Percentiles rank a stretch among this genome's conserved stretches.
Conservation (phyloP, 306 rosid genomes). For the Acacia crassicarpa region DNA sequence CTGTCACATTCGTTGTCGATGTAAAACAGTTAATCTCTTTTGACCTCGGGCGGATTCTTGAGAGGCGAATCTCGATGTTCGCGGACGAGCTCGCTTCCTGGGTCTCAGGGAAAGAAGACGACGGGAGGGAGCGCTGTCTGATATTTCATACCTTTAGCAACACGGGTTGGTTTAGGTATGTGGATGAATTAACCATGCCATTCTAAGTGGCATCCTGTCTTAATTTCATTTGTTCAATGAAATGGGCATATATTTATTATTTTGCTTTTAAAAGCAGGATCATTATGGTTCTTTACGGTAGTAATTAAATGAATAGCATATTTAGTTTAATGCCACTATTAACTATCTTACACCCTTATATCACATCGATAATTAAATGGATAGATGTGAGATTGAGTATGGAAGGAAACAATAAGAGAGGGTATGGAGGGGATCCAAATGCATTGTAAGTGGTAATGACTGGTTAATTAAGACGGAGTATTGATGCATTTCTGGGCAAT, state of each 20-base stretch:
- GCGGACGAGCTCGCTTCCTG: conserved; percentile 59
- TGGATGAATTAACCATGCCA: conserved; percentile 1
- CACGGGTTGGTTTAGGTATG: conserved; percentile 96
- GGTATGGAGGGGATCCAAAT: background rate
- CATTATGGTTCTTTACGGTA: no score
- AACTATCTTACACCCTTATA: background rate
- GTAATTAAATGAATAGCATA: no score
- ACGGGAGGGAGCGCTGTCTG: conserved; percentile 65
- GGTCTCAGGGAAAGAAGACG: conserved; percentile 52
- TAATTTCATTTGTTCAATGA: no score
- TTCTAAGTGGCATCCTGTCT: background rate
- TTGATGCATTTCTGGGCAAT: background rate
- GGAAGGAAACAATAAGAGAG: background rate
- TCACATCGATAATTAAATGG: background rate
- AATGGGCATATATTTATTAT: background rate
- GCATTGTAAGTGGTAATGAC: background rate
- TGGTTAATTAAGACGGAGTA: background rate
- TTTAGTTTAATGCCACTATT: no score
- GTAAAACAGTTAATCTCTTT: conserved; percentile 54
- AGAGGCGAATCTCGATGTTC: conserved; percentile 45
- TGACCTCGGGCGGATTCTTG: conserved; percentile 57
- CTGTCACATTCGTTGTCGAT: conserved; percentile 70
- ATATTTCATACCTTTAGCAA: conserved; percentile 88
- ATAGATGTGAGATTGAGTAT: background rate
- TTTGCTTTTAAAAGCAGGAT: background rate